A percentile compares a stretch with the other conserved stretches of the same genome.
Evolutionary conservation across 495 filamentous ascomycete genomes (phyloP).

Genomic region (Sporormia fimetaria): DNA sequence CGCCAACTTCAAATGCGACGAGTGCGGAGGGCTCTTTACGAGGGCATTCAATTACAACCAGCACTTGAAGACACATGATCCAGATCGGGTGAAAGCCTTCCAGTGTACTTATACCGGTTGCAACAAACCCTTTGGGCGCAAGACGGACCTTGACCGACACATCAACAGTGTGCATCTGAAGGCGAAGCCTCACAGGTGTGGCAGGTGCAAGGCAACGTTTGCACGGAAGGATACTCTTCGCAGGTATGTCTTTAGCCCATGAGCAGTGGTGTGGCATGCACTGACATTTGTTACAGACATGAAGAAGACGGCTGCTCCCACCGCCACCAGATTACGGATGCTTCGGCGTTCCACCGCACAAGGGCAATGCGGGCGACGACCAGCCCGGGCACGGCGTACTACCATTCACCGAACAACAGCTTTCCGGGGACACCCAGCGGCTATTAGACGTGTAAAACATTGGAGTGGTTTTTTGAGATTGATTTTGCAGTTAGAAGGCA

Average conservation of each 20-base stretch:
- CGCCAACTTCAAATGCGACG: slow-evolving; percentile 63
- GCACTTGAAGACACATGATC: slow-evolving; percentile 84
- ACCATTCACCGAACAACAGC: slow-evolving; percentile 15
- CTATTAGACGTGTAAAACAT: neutral
- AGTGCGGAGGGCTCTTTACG: slow-evolving; percentile 73
- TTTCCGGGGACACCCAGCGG: slow-evolving; percentile 12
- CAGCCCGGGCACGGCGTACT: slow-evolving; percentile 8
- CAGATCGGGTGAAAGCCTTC: slow-evolving; percentile 57
- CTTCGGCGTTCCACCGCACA: slow-evolving; percentile 1
- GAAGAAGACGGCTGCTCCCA: slow-evolving; percentile 72
- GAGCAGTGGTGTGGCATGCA: slow-evolving; percentile 6
- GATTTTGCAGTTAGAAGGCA: too few relatives aligned
- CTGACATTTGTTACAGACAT: slow-evolving; percentile 42
- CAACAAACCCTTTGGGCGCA: slow-evolving; percentile 65
- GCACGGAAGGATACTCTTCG: slow-evolving; percentile 73
- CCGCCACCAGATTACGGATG: slow-evolving; percentile 45
- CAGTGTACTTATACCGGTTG: slow-evolving; percentile 54
- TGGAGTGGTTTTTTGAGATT: neutral
- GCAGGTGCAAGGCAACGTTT: slow-evolving; percentile 61
- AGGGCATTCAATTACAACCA: slow-evolving; percentile 83
- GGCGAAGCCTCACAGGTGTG: slow-evolving; percentile 53
- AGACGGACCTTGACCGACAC: slow-evolving; percentile 76
- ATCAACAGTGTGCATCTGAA: slow-evolving; percentile 51
- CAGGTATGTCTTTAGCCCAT: slow-evolving; percentile 42
- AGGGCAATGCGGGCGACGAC: slow-evolving; percentile 9